Percentiles rank a stretch among this genome's conserved stretches.
Evolutionary conservation across 441 rosid species (phyloP).

Genomic region (Syzygium syzygioides): DNA sequence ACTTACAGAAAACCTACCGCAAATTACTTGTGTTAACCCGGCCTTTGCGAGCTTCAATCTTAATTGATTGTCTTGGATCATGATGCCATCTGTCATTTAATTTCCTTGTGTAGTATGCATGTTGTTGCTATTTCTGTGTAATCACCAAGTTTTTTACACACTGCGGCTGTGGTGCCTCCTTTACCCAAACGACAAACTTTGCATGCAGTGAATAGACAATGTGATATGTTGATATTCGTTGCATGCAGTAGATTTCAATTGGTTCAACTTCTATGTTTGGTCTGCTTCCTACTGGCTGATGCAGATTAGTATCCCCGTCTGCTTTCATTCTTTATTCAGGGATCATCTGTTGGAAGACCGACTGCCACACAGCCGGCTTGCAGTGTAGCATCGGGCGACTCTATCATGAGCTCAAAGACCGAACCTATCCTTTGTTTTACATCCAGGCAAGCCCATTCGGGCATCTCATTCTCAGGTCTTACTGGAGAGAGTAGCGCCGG

Average conservation of each 20-base stretch:
- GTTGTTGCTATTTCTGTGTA: neutral
- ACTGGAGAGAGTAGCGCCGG: slow-evolving; percentile 78
- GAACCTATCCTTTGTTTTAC: slow-evolving; percentile 73
- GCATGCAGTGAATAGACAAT: neutral
- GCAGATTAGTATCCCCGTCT: neutral
- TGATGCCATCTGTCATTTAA: neutral
- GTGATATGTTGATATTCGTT: neutral
- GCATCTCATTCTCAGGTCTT: slow-evolving; percentile 86
- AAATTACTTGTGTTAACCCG: neutral
- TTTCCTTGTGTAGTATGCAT: neutral
- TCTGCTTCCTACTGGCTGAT: neutral
- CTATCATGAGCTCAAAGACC: slow-evolving; percentile 75
- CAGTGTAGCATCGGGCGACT: slow-evolving; percentile 77
- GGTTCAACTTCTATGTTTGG: neutral
- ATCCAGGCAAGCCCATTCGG: slow-evolving; percentile 51
- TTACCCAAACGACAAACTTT: neutral
- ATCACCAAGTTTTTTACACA: neutral
- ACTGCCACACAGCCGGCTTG: slow-evolving; percentile 59
- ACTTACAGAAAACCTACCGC: neutral
- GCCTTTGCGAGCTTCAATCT: neutral
- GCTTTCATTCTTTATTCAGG: slow-evolving; percentile 26
- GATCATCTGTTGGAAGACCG: slow-evolving; percentile 43
- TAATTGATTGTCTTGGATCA: neutral
- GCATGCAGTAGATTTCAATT: neutral
- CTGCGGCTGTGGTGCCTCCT: neutral